phyloP scores from a whole-genome alignment of 352 stramenopile genomes.

The Pythium sukuiense region DNA sequence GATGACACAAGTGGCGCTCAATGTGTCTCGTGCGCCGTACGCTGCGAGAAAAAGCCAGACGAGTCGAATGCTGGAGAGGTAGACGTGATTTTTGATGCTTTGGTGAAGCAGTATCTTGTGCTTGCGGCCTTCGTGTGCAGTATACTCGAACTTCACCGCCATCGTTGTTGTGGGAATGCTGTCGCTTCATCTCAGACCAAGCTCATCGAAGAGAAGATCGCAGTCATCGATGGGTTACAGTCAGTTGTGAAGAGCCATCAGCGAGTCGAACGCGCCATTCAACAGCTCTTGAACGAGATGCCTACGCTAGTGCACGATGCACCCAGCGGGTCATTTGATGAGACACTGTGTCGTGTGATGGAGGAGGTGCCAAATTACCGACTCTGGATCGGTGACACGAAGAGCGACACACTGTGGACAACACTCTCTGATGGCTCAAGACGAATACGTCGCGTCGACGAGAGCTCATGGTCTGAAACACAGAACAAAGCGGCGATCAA shows the following conservation, averaged over 20 bases:
- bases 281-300: background rate
- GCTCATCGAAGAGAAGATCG: background rate
- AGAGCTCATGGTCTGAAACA: background rate
- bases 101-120: background rate
- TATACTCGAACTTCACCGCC: background rate
- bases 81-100: background rate
- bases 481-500: background rate
- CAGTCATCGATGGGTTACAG: background rate
- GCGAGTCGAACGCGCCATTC: background rate
- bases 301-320: background rate
- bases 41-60: background rate
- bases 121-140: background rate
- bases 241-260: background rate
- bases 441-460: background rate
- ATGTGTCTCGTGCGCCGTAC: background rate
- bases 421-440: background rate
- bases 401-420: background rate
- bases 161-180: background rate
- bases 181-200: background rate
- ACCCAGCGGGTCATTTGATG: background rate
- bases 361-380: background rate
- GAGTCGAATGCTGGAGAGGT: background rate
- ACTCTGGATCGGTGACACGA: slow-evolving; percentile 5
- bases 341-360: background rate
- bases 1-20: background rate